Percentiles rank a stretch among this genome's conserved stretches.
Evolutionary conservation across 768 basidiomycete species (phyloP).

Genomic region (Pulveroboletus sp.): DNA sequence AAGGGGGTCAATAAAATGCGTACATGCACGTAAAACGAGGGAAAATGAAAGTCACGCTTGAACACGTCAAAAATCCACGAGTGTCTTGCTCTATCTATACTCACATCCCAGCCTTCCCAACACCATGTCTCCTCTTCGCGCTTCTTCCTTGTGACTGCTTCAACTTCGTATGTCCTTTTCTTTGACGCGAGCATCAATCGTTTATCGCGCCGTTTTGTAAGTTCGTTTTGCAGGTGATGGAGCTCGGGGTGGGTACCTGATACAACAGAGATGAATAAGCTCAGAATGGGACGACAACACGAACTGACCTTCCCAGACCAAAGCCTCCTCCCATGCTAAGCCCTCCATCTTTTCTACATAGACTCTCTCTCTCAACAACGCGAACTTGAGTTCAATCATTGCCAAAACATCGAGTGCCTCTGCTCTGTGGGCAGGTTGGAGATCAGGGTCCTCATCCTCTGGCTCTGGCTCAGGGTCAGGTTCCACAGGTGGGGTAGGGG

Average conservation of each 20-base stretch:
- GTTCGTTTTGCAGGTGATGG: constrained; percentile 71
- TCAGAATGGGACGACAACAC: background rate
- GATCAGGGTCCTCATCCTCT: constrained; percentile 54
- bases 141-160: constrained; percentile 55
- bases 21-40: background rate
- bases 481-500: constrained; percentile 23
- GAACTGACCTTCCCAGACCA: constrained; percentile 69
- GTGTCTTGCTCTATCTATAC: constrained; percentile 18
- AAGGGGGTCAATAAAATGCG: constrained; percentile 4
- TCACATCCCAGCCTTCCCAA: constrained; percentile 91
- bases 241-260: constrained; percentile 85
- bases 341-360: constrained; percentile 95
- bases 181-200: constrained; percentile 76
- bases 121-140: constrained; percentile 68
- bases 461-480: constrained; percentile 25
- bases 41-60: constrained; percentile 3
- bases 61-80: background rate
- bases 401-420: constrained; percentile 88
- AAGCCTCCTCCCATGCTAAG: constrained; percentile 80
- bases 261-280: background rate
- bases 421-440: constrained; percentile 76
- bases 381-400: constrained; percentile 90
- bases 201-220: constrained; percentile 74
- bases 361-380: constrained; percentile 75
- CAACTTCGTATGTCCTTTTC: constrained; percentile 65